Evolutionary conservation across 768 basidiomycete genomes (phyloP).

Genomic region (Boletales sp.): DNA sequence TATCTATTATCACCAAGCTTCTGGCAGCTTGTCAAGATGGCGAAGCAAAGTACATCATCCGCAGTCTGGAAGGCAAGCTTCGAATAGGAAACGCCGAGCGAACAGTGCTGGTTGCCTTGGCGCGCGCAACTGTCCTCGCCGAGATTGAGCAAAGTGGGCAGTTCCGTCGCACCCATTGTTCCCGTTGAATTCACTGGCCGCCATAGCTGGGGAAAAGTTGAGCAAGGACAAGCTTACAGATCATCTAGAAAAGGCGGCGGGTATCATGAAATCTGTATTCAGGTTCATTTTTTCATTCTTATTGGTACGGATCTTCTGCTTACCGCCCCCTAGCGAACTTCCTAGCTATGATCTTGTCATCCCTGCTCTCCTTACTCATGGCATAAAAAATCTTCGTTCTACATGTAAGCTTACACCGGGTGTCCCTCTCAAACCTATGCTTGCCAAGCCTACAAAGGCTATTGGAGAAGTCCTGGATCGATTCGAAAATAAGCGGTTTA

Average conservation of each 20-base stretch:
- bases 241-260: conserved; percentile 72
- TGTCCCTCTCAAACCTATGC: conserved; percentile 96
- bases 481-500: conserved; percentile 93
- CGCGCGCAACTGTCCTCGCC: conserved; percentile 84
- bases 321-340: conserved; percentile 62
- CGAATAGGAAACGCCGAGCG: conserved; percentile 96
- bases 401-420: conserved; percentile 92
- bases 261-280: conserved; percentile 84
- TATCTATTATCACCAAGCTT: conserved; percentile 90
- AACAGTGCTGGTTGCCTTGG: conserved; percentile 91
- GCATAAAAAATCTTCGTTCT: conserved; percentile 64
- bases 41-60: conserved; percentile 96
- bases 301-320: background rate
- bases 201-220: conserved; percentile 67
- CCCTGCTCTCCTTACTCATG: conserved; percentile 79
- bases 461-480: conserved; percentile 96
- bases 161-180: background rate
- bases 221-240: conserved; percentile 66
- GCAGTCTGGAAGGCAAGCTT: conserved; percentile 94
- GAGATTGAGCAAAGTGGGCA: conserved; percentile 61
- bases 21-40: conserved; percentile 86
- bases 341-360: conserved; percentile 91
- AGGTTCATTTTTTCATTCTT: conserved; percentile 50
- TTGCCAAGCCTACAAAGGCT: conserved; percentile 98
- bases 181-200: background rate